These are phyloP conservation scores for Forsythia suspensa DNA, from an alignment of 257 asterid species.

Conservation along the genomic window DNA sequence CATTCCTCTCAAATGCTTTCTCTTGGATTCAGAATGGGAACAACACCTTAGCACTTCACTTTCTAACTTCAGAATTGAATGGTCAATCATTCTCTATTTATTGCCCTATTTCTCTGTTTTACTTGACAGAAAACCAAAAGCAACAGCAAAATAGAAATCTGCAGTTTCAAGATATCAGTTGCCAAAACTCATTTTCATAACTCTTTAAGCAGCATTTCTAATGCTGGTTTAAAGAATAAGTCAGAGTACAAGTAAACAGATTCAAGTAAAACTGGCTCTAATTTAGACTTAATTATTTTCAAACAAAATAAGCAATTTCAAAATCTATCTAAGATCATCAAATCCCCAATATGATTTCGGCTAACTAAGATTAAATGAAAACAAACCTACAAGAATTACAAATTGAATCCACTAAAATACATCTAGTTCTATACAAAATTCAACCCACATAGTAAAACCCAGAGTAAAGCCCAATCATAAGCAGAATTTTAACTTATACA, in stretches of 20 bases:
- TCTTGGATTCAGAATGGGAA: background rate
- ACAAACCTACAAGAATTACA: slow-evolving; percentile 15
- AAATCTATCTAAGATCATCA: slow-evolving; percentile 12
- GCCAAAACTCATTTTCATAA: background rate
- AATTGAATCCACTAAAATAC: slow-evolving; percentile 13
- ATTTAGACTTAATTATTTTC: slow-evolving; percentile 20
- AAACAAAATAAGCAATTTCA: slow-evolving; percentile 17
- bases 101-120: too few relatives aligned
- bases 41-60: slow-evolving; percentile 6
- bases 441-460: slow-evolving; percentile 20
- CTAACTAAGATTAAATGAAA: slow-evolving; percentile 14
- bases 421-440: slow-evolving; percentile 7
- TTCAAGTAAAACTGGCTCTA: background rate
- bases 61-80: background rate
- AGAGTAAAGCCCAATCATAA: slow-evolving; percentile 16
- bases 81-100: too few relatives aligned
- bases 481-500: slow-evolving; percentile 4
- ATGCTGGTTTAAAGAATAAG: background rate
- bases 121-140: background rate
- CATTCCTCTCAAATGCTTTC: too few relatives aligned
- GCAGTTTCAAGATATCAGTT: background rate
- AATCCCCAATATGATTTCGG: background rate
- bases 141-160: background rate
- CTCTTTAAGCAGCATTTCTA: background rate
- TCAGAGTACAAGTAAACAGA: background rate